Evolutionary conservation across 2,329 filamentous ascomycete species (phyloP), one percentile per base, ranked within the genome.

Genomic region (Basipetospora chlamydospora): DNA sequence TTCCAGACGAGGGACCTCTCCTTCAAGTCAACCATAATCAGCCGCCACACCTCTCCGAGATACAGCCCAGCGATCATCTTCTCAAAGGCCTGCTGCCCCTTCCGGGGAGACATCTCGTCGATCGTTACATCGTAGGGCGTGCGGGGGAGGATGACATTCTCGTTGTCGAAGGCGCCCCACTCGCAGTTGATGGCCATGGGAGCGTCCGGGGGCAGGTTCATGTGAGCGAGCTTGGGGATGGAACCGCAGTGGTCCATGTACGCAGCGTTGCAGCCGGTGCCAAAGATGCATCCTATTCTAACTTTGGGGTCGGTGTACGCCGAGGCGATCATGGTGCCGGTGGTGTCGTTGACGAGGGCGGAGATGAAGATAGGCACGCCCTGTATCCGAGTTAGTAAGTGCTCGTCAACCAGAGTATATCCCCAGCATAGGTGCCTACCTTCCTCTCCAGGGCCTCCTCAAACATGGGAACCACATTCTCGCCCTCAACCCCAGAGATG

Each of bases 51-150:
- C 59, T 96, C 88, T 45, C 88, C 88, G 2, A 95, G 73, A 56
- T 95, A 96, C 33, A 95, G 69, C 44, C 88, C 88, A 2, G 88
- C 86, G 53, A 93, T 87, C 83, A 95, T 95, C 66, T 96, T 95
- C 64, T 96, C 88, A 47, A 95, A 95, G 1, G 84, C 78, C 61
- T 96, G 88, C 60, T 95, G 86, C 35, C 86, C 87, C 3, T 88
- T 88, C 18, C 87, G 80, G 25, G 88, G 88, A 15, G 87, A 95
- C 49, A 90, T 80, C 47, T 83, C 77, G 64, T 96, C 88, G 50
- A 96, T 84, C 46, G 79, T 75, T 42, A 82, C 65, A 55, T 96
- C 88, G 58, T 90, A 95, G 40, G 73, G 73, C 18, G 87, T 94
- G 38, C 77, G 73, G 10, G 87, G 87, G 10, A 95, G 77, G 38